These are phyloP conservation scores for Metschnikowia peoriensis DNA, from an alignment of 805 yeast genomes.

Conservation along the genomic window DNA sequence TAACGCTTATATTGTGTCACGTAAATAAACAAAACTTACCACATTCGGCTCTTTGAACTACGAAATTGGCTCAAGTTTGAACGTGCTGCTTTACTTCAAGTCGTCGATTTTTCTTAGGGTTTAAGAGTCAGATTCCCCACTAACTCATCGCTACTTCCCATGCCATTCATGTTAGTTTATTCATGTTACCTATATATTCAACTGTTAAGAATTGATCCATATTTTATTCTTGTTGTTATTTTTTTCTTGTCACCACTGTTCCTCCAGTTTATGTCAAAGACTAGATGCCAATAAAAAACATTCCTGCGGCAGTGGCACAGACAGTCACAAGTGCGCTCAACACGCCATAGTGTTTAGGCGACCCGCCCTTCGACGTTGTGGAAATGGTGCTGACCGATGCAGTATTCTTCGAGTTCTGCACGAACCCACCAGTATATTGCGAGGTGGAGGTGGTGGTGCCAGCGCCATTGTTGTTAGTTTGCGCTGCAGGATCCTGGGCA, in stretches of 20 bases:
- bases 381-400: conserved; percentile 1
- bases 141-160: no score
- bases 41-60: no score
- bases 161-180: no score
- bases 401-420: conserved; percentile 27
- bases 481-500: conserved; percentile 11
- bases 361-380: conserved; percentile 8
- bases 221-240: neutral
- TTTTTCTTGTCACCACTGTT: neutral
- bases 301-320: conserved; percentile 7
- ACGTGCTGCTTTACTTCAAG: no score
- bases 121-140: no score
- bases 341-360: neutral
- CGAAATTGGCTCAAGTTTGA: no score
- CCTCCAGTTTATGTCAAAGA: neutral
- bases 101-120: no score
- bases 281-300: conserved; percentile 4
- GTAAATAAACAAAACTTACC: no score
- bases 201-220: no score
- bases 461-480: conserved; percentile 15
- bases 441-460: conserved; percentile 12
- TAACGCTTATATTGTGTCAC: no score
- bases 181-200: no score
- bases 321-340: conserved; percentile 9
- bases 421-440: conserved; percentile 36